Evolutionary conservation across 2,329 filamentous ascomycete genomes (phyloP), one percentile per base, ranked within the genome.

Genomic region (Fusarium protoensiforme): DNA sequence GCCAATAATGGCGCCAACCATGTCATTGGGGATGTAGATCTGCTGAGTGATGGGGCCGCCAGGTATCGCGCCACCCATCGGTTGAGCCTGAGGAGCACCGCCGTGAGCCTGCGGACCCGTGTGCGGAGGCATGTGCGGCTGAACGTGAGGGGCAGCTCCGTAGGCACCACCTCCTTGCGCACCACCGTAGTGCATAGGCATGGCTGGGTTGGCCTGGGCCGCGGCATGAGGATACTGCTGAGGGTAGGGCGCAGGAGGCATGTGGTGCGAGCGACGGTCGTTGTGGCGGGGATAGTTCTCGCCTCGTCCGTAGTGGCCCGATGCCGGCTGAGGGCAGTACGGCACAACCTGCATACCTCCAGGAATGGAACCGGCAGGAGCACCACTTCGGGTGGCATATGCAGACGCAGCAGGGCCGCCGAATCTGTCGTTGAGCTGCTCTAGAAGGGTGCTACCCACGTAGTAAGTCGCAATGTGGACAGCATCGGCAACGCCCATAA

Each of bases 401-500:
- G 96, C 96, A n/a, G 96, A 99, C 58, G 96, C 96, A 66, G 95
- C 95, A 22, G 96, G 95, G 7, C 96, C 96, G 61, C 96, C 96
- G 77, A 98, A 99, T 46, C 96, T 92, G 82, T 99, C 96, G 61
- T 96, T 98, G 68, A 99, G 88, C 85, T 99, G 96, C 87, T 99
- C 96, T 56, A 97, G 92, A 29, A 99, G 90, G n/a, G 96, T 99
- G 83, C 96, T 97, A 64, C 95, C 96, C 73, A 99, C 95, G 80
- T 99, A 99, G 87, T 98, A 99, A 39, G 96, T 98, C 57, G 96
- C 96, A 83, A 99, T 99, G 85, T 99, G 96, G 57, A 99, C 96
- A 67, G 96, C 96, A 85, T 99, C 96, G 62, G 96, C 96, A 67
- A 99, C 96, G 82, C 96, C 96, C 84, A 98, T 94, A 33, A 99